A percentile compares a stretch with the other conserved stretches of the same genome.
phyloP scores from a whole-genome alignment of 768 basidiomycete species.

The Boletus coccyginus region DNA sequence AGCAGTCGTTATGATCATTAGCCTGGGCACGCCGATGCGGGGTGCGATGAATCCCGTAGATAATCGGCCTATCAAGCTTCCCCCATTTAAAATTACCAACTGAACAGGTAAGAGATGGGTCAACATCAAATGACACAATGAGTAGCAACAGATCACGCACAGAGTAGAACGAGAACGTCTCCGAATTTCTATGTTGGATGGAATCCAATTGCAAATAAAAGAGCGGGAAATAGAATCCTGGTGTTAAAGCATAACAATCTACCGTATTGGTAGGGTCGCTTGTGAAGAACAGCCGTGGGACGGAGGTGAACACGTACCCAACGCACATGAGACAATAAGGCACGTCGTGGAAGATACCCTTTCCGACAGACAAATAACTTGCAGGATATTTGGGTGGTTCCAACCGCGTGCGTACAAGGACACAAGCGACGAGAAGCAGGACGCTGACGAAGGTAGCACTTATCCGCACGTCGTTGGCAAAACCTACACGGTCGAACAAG shows the following conservation, averaged over 20 bases:
- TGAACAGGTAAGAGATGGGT: slow-evolving; percentile 13
- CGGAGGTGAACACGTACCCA: slow-evolving; percentile 16
- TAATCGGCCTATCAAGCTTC: slow-evolving; percentile 49
- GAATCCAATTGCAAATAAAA: slow-evolving; percentile 59
- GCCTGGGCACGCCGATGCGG: slow-evolving; percentile 42
- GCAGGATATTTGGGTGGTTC: slow-evolving; percentile 25
- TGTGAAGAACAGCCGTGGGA: neutral
- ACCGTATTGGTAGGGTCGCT: neutral
- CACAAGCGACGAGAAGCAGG: slow-evolving; percentile 33
- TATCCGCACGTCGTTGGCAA: slow-evolving; percentile 48
- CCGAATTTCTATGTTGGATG: slow-evolving; percentile 42
- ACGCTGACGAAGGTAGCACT: slow-evolving; percentile 43
- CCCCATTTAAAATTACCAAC: slow-evolving; percentile 53
- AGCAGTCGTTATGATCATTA: slow-evolving; percentile 36
- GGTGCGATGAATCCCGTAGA: slow-evolving; percentile 44
- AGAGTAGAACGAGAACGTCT: slow-evolving; percentile 54
- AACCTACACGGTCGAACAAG: slow-evolving; percentile 28
- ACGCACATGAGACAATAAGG: slow-evolving; percentile 17
- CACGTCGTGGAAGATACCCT: slow-evolving; percentile 8
- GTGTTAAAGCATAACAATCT: slow-evolving; percentile 29
- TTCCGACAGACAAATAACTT: slow-evolving; percentile 18
- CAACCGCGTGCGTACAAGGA: slow-evolving; percentile 39
- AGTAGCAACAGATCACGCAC: slow-evolving; percentile 28
- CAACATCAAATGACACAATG: neutral
- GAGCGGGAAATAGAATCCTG: slow-evolving; percentile 48